phyloP scores from a whole-genome alignment of 192 early-diverging fungal species.

The Phycomyces blakesleeanus region DNA sequence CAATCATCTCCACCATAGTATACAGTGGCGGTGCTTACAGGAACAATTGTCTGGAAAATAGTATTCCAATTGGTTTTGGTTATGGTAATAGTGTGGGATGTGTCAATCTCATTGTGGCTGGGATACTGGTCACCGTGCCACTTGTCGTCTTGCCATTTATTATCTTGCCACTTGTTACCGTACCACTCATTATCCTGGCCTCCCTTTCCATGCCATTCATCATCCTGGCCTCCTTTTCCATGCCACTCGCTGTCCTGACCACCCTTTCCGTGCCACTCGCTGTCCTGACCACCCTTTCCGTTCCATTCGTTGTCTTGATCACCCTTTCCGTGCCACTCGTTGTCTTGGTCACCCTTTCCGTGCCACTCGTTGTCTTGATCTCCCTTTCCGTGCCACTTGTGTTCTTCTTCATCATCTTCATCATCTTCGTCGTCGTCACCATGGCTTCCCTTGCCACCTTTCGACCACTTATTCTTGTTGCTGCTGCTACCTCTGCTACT shows the following conservation, averaged over 20 bases:
- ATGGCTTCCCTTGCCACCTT: background rate
- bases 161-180: background rate
- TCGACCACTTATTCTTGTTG: background rate
- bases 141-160: background rate
- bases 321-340: background rate
- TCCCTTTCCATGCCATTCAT: background rate
- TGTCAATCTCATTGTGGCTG: background rate
- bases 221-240: background rate
- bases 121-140: background rate
- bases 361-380: background rate
- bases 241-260: background rate
- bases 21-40: background rate
- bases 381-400: background rate
- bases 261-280: background rate
- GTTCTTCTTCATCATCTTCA: background rate
- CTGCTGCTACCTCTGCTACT: too few relatives aligned
- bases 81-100: conserved; percentile 7
- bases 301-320: background rate
- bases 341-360: background rate
- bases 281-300: background rate
- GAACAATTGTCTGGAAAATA: background rate
- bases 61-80: conserved; percentile 16
- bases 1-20: background rate
- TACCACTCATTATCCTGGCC: background rate
- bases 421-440: background rate